Percentiles rank a stretch among this genome's conserved stretches.
phyloP scores from a whole-genome alignment of 805 yeast species.

The Metschnikowia drakensbergensis region DNA sequence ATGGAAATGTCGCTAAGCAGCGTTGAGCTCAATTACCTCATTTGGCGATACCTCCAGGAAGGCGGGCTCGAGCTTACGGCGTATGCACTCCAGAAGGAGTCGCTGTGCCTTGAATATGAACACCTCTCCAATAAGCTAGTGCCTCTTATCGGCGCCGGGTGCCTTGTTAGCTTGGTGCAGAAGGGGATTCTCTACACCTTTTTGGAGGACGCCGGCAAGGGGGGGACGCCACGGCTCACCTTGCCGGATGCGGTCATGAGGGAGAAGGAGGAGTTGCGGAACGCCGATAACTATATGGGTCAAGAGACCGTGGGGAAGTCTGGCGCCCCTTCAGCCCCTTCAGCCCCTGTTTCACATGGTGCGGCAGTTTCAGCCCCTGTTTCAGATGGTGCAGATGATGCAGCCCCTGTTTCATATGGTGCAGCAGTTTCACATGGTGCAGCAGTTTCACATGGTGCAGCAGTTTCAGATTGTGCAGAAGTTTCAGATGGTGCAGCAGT shows the following conservation, averaged over 20 bases:
- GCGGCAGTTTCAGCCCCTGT: not conserved
- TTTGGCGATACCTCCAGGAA: constrained; percentile 92
- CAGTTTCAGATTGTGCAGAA: no score
- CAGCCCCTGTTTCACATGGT: not conserved
- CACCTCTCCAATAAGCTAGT: constrained; percentile 37
- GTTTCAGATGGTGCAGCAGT: no score
- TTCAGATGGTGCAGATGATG: not conserved
- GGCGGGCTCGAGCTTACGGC: constrained; percentile 74
- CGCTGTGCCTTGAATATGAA: constrained; percentile 57
- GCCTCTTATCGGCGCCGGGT: constrained; percentile 65
- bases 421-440: no score
- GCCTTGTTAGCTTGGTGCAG: constrained; percentile 77
- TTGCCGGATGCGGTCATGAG: constrained; percentile 53
- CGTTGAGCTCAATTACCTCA: constrained; percentile 79
- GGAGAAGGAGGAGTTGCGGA: constrained; percentile 29
- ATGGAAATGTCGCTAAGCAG: constrained; percentile 71
- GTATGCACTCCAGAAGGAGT: constrained; percentile 72
- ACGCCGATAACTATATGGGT: not conserved
- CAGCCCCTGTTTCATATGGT: not conserved
- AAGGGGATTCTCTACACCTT: constrained; percentile 79
- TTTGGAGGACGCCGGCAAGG: constrained; percentile 53
- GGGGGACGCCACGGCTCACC: constrained; percentile 13
- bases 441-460: no score
- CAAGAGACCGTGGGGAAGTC: no score
- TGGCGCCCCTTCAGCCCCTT: not conserved